A percentile compares a stretch with the other conserved stretches of the same genome.
phyloP scores from a whole-genome alignment of 371 early-diverging fungal genomes.

The Gilbertella persicaria region DNA sequence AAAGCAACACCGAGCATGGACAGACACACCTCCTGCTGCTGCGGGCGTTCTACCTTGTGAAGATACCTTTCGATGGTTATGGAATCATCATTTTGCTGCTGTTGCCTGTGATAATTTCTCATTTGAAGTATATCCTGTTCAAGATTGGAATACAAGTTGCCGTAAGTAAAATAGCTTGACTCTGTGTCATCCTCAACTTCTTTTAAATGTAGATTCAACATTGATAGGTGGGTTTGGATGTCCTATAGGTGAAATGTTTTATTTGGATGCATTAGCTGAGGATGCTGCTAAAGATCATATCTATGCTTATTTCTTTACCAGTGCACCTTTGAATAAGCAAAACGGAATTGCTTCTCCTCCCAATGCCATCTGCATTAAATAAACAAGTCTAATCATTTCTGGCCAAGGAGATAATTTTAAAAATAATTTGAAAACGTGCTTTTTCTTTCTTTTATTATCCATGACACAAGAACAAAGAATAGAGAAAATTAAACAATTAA shows the following conservation, averaged over 20 bases:
- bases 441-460: not conserved
- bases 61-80: conserved; percentile 16
- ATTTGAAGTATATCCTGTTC: conserved; percentile 13
- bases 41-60: conserved; percentile 17
- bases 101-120: conserved; percentile 11
- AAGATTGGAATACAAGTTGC: conserved; percentile 2
- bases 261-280: conserved; percentile 13
- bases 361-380: conserved; percentile 22
- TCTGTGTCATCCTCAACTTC: too few relatives aligned
- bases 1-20: not conserved
- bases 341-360: conserved; percentile 22
- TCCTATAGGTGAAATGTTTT: conserved; percentile 20
- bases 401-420: too few relatives aligned
- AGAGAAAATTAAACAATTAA: conserved; percentile 12
- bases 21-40: not conserved
- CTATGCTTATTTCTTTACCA: conserved; percentile 19
- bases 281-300: conserved; percentile 9
- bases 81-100: conserved; percentile 21
- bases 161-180: conserved; percentile 5
- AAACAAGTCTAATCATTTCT: too few relatives aligned
- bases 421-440: too few relatives aligned
- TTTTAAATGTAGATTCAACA: conserved; percentile 9
- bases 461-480: conserved; percentile 18
- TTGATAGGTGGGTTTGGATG: conserved; percentile 18
- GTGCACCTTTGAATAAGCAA: conserved; percentile 19